Evolutionary conservation across 805 yeast species (phyloP).

Genomic region (Candida sithepensis): DNA sequence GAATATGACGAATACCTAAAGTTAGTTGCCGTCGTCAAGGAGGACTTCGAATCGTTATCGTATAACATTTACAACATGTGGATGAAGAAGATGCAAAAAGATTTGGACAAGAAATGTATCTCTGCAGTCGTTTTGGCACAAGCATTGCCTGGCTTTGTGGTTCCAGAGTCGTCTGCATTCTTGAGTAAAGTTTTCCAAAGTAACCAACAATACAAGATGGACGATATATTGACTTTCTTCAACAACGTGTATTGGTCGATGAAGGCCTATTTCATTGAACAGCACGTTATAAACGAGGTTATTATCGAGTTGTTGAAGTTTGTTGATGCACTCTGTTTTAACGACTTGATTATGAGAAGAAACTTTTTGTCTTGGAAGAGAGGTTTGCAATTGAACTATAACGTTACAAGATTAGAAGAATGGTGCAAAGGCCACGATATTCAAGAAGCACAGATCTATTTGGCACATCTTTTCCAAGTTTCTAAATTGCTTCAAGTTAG

Average conservation of each 20-base stretch:
- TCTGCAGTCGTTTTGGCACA: conserved; percentile 96
- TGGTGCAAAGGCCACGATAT: conserved; percentile 96
- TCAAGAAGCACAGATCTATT: conserved; percentile 78
- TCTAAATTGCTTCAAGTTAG: conserved; percentile 90
- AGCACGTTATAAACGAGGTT: conserved; percentile 78
- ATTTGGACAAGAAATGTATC: conserved; percentile 83
- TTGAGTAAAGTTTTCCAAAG: conserved; percentile 77
- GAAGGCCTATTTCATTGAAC: conserved; percentile 85
- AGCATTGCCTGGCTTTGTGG: conserved; percentile 92
- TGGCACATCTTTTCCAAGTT: conserved; percentile 86
- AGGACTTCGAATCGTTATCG: conserved; percentile 88
- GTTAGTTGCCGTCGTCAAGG: conserved; percentile 85
- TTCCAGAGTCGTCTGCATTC: conserved; percentile 77
- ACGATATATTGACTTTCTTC: conserved; percentile 84
- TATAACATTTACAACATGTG: conserved; percentile 94
- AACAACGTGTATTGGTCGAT: conserved; percentile 90
- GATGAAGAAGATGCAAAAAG: conserved; percentile 93
- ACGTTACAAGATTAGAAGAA: conserved; percentile 93
- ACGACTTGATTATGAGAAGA: conserved; percentile 92
- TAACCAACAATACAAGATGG: conserved; percentile 81
- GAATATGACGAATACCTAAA: conserved; percentile 89
- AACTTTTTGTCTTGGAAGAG: conserved; percentile 96
- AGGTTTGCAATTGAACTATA: conserved; percentile 93
- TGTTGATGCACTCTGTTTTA: conserved; percentile 91
- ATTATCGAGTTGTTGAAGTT: conserved; percentile 77